Conservation (phyloP, 2,329 filamentous ascomycete genomes). For the Colletotrichum sp. region DNA sequence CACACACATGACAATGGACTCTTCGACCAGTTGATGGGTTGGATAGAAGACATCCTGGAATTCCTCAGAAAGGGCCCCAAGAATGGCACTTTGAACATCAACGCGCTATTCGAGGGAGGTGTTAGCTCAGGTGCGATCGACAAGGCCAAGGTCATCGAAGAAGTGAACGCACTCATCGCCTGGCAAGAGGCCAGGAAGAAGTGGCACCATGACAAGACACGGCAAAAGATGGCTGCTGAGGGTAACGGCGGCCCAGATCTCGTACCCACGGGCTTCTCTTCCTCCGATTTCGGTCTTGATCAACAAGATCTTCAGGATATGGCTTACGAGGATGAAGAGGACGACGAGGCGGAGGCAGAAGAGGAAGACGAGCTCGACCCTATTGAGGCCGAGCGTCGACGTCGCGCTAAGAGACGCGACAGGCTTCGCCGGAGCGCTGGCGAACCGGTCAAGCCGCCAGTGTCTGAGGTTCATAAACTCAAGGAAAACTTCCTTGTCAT, state of each 20-base stretch:
- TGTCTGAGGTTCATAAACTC: conserved; percentile 82
- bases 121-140: conserved; percentile 72
- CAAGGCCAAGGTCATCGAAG: conserved; percentile 72
- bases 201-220: conserved; percentile 97
- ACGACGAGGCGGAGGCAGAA: conserved; percentile 71
- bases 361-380: conserved; percentile 83
- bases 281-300: conserved; percentile 88
- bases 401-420: conserved; percentile 79
- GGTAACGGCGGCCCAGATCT: conserved; percentile 55
- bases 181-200: conserved; percentile 97
- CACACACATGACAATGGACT: conserved; percentile 96
- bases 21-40: conserved; percentile 94
- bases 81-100: conserved; percentile 90
- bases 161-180: conserved; percentile 85
- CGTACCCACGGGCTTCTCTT: conserved; percentile 69
- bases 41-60: conserved; percentile 94
- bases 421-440: conserved; percentile 80
- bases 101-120: conserved; percentile 86
- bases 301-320: conserved; percentile 87
- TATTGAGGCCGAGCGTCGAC: conserved; percentile 83
- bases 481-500: conserved; percentile 81
- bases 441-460: conserved; percentile 80
- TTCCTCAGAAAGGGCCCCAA: conserved; percentile 88
- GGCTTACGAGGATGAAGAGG: conserved; percentile 74
- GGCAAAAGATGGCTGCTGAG: conserved; percentile 98